Base-by-base conservation (phyloP, 1,284 basidiomycete species). In the Puccinia coronata region DNA sequence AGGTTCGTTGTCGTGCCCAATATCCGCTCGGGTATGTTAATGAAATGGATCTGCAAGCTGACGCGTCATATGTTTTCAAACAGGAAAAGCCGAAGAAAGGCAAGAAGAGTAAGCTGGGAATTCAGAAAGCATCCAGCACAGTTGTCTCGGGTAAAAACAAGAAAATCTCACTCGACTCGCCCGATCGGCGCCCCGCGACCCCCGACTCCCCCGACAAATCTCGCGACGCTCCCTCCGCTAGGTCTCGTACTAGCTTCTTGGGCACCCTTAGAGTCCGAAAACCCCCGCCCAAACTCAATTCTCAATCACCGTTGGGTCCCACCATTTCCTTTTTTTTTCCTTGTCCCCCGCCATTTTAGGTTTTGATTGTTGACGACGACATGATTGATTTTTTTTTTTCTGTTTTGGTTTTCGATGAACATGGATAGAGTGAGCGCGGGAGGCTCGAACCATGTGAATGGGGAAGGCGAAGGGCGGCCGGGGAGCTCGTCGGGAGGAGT, bases 201-300 rank as follows among this genome's bases (percentile, higher is more conserved):
- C 75, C 75, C 28, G 36, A 43, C n/a, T 34, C 43, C 43, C 75
- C 75, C 28, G 59, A 65, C 11, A 59, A 63, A 43, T 31, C 61
- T 8, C 43, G 39, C 41, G 61, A 49, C 1, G 47, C 41, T 18
- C 63, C 65, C 36, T 31, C 16, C 41, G 25, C 51, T 9, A 79
- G 71, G 25, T 71, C 78, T 3, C 36, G 78, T 25, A 63, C 69
- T n/a, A 80, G 78, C 55, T 80, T 80, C 34, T 39, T 80, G 39
- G 78, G 70, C 14, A 71, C 61, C 25, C 28, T 80, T 9, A 49
- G 78, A 73, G 76, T 28, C 28, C 63, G 77, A 39, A 67, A 69
- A 47, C 65, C 65, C n/a, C 78, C 78, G 23, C 78, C 78, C 2
- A 57, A 71, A 43, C 41, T 76, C 5, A 18, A 39, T 16, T 61